Conservation (phyloP, 129 eudicot genomes). For the Lactuca saligna region DNA sequence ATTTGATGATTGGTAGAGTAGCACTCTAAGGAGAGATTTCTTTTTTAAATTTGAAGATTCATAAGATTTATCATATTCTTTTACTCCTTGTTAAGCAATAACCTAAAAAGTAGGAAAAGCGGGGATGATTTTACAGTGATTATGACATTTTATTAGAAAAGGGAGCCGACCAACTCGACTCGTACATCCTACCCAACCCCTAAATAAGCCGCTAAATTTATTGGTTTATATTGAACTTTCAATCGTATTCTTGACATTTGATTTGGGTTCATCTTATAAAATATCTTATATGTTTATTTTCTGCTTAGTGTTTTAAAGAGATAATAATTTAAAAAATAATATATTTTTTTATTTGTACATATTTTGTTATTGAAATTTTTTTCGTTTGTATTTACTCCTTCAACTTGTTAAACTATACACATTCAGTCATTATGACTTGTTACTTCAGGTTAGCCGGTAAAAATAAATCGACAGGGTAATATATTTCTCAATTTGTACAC, state of each 20-base stretch:
- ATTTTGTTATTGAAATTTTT: too few relatives aligned
- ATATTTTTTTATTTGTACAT: too few relatives aligned
- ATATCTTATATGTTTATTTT: too few relatives aligned
- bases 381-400: too few relatives aligned
- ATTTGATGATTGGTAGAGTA: neutral
- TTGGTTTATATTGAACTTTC: neutral
- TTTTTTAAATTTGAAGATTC: slow-evolving; percentile 1
- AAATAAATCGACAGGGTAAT: too few relatives aligned
- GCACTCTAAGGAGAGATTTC: neutral
- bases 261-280: neutral
- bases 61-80: slow-evolving; percentile 27
- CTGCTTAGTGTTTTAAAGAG: too few relatives aligned
- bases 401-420: too few relatives aligned
- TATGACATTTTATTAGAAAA: slow-evolving; percentile 37
- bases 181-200: slow-evolving; percentile 29
- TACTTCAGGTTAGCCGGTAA: too few relatives aligned
- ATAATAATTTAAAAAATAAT: too few relatives aligned
- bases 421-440: too few relatives aligned
- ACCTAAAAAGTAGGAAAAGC: slow-evolving; percentile 32
- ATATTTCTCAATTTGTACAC: too few relatives aligned
- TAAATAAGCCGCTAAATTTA: neutral
- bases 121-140: slow-evolving; percentile 22
- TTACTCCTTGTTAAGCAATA: slow-evolving; percentile 36
- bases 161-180: slow-evolving; percentile 28
- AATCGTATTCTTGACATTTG: neutral